phyloP scores from a whole-genome alignment of 352 stramenopile genomes.

The Phytopythium kandeliae region DNA sequence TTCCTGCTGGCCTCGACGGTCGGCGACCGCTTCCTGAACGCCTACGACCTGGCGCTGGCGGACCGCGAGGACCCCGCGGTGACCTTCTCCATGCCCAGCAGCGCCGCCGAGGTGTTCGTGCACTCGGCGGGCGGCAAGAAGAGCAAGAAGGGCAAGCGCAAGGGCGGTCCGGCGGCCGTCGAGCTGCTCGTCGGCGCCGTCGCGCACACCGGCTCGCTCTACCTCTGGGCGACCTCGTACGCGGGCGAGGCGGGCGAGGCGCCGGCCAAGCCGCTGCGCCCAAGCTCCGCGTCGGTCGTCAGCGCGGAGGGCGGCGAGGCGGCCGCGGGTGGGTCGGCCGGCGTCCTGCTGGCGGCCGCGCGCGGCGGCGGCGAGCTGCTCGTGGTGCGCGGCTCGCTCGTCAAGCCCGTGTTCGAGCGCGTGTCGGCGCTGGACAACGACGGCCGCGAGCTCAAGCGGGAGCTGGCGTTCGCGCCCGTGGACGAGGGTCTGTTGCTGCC shows the following conservation, averaged over 20 bases:
- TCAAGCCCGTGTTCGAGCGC: slow-evolving; percentile 79
- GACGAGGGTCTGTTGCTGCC: slow-evolving; percentile 61
- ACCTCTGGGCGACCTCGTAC: slow-evolving; percentile 73
- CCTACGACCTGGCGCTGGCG: slow-evolving; percentile 66
- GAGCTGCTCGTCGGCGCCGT: slow-evolving; percentile 58
- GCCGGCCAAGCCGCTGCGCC: slow-evolving; percentile 48
- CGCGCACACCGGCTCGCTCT: slow-evolving; percentile 55
- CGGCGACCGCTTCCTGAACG: slow-evolving; percentile 74
- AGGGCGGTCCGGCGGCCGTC: slow-evolving; percentile 27
- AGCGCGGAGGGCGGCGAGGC: slow-evolving; percentile 5
- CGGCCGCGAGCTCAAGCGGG: slow-evolving; percentile 42
- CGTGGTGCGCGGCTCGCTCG: slow-evolving; percentile 58
- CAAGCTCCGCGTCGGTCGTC: slow-evolving; percentile 32
- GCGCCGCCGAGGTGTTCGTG: slow-evolving; percentile 38
- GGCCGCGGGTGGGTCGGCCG: slow-evolving; percentile 24
- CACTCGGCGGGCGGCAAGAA: slow-evolving; percentile 57
- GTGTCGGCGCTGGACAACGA: slow-evolving; percentile 56
- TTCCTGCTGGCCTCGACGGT: slow-evolving; percentile 74
- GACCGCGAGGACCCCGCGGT: slow-evolving; percentile 62
- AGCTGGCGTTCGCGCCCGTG: slow-evolving; percentile 50
- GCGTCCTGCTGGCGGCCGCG: slow-evolving; percentile 39
- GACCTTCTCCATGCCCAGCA: slow-evolving; percentile 73
- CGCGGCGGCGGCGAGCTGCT: slow-evolving; percentile 33
- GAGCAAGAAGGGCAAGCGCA: slow-evolving; percentile 34
- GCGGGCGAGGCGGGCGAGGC: slow-evolving; percentile 30